Conservation (phyloP, 139 green algal species). For the Tetraselmis striata region DNA sequence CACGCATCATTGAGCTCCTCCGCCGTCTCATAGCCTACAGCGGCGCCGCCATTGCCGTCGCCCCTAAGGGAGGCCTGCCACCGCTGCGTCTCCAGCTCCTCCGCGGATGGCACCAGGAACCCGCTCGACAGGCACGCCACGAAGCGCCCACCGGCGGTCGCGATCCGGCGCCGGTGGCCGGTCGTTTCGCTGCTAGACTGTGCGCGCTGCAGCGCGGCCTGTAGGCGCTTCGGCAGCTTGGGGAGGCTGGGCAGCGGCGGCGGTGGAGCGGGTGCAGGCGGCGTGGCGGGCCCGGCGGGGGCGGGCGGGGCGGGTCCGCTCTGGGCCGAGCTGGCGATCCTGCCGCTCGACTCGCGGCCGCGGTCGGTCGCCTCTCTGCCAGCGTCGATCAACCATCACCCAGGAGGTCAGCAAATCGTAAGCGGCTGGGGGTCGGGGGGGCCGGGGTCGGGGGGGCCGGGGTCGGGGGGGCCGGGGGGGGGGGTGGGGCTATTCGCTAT, state of each 20-base stretch:
- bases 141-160: neutral
- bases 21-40: neutral
- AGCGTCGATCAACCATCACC: neutral
- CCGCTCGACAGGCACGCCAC: neutral
- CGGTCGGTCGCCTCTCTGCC: neutral
- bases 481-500: neutral
- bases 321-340: no score
- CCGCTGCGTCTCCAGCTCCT: neutral
- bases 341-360: neutral
- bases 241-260: neutral
- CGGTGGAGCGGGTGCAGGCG: neutral
- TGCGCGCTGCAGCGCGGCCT: neutral
- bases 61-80: neutral
- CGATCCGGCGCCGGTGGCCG: neutral
- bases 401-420: no score
- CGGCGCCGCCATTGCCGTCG: no score
- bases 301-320: no score
- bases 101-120: neutral
- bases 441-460: no score
- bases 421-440: no score
- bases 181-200: neutral
- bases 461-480: no score
- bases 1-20: neutral
- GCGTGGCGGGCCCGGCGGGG: no score
- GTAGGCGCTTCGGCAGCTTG: neutral